Percentiles rank a stretch among this genome's conserved stretches.
Evolutionary conservation across 2,329 filamentous ascomycete species (phyloP).

Genomic region (Calycina herbarum): DNA sequence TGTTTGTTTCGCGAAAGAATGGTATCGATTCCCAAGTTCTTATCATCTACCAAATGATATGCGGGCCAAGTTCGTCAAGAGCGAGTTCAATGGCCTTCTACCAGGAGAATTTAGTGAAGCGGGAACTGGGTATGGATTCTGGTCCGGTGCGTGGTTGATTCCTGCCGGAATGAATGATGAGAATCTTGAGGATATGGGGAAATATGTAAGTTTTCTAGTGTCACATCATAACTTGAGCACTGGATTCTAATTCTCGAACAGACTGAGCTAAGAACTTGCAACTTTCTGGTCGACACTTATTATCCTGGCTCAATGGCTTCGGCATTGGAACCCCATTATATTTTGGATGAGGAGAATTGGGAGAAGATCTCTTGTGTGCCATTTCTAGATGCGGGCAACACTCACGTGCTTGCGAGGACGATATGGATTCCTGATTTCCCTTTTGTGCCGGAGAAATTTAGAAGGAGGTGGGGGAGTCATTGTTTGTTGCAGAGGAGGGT

Average conservation of each 20-base stretch:
- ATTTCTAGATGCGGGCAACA: conserved; percentile 79
- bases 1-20: conserved; percentile 93
- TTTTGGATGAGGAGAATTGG: conserved; percentile 74
- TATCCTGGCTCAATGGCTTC: conserved; percentile 63
- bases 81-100: conserved; percentile 83
- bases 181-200: conserved; percentile 81
- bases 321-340: conserved; percentile 76
- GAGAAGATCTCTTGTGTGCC: conserved; percentile 70
- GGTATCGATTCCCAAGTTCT: conserved; percentile 95
- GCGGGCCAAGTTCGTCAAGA: conserved; percentile 85
- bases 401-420: conserved; percentile 70
- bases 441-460: conserved; percentile 67
- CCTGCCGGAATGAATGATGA: conserved; percentile 87
- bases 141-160: conserved; percentile 80
- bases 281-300: conserved; percentile 85
- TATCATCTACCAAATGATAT: conserved; percentile 85
- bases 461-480: conserved; percentile 82
- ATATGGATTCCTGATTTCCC: conserved; percentile 77
- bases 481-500: conserved; percentile 70
- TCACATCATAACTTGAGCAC: background rate
- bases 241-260: conserved; percentile 32
- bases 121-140: conserved; percentile 64
- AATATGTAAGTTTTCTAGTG: conserved; percentile 67
- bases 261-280: conserved; percentile 70
- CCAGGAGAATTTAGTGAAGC: conserved; percentile 88